Conservation (phyloP, 495 filamentous ascomycete species). For the Symbiotaphrina buchneri region DNA sequence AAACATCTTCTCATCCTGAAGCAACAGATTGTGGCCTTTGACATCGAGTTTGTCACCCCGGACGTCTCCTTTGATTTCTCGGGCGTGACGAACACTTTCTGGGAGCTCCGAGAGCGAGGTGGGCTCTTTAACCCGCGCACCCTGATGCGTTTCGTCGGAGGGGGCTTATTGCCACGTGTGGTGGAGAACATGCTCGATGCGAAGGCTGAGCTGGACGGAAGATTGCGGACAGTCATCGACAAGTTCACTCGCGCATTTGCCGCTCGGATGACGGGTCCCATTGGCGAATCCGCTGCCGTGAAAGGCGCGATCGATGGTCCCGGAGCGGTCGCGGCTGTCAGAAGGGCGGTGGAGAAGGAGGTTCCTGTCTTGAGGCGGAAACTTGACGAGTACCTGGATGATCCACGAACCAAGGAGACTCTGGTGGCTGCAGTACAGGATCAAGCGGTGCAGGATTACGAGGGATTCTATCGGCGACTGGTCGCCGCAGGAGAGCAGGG, state of each 20-base stretch:
- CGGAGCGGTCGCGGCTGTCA: slow-evolving; percentile 9
- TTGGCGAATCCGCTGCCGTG: slow-evolving; percentile 1
- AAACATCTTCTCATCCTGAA: slow-evolving; percentile 81
- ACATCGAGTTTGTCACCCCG: slow-evolving; percentile 70
- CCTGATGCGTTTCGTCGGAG: slow-evolving; percentile 32
- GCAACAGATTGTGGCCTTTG: slow-evolving; percentile 76
- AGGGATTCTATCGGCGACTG: slow-evolving; percentile 27
- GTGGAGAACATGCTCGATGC: slow-evolving; percentile 54
- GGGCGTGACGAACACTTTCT: slow-evolving; percentile 56
- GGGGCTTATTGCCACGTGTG: slow-evolving; percentile 33
- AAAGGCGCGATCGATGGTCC: slow-evolving; percentile 6
- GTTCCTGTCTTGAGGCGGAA: slow-evolving; percentile 11
- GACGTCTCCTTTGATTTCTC: slow-evolving; percentile 55
- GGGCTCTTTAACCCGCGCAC: slow-evolving; percentile 45
- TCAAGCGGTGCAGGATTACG: slow-evolving; percentile 32
- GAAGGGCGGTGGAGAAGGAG: slow-evolving; percentile 8
- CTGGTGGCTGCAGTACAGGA: slow-evolving; percentile 37
- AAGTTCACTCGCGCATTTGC: slow-evolving; percentile 9
- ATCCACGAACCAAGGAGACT: slow-evolving; percentile 35
- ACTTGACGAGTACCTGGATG: slow-evolving; percentile 33
- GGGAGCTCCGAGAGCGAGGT: slow-evolving; percentile 44
- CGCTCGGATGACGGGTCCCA: slow-evolving; percentile 8
- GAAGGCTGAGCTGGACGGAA: slow-evolving; percentile 26
- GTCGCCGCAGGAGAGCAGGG: neutral
- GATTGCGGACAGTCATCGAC: slow-evolving; percentile 12